Evolutionary conservation across 73 alveolate genomes (phyloP), one percentile per base, ranked within the genome.

Genomic region (Paramecium sexaurelia): DNA sequence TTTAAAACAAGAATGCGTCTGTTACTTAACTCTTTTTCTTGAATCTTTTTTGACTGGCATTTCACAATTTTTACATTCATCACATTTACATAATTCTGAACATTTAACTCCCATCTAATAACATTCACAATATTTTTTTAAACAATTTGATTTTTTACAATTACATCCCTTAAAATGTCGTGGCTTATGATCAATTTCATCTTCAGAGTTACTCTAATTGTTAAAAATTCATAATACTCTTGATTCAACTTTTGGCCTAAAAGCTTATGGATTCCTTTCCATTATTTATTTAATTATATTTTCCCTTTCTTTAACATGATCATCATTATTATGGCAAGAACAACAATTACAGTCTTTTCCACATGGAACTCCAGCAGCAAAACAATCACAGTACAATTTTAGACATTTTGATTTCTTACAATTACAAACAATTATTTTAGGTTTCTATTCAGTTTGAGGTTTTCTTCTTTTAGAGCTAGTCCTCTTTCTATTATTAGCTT

Each of bases 91-190:
- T 40, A 82, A 78, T 26, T 93, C 98, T 1, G 98, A 55, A 87
- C 99, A 98, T 45, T 93, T 40, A 35, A 97, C 96, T 7, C 99
- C 98, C 82, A 95, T 93, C 83, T 98, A 95, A 91, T 61, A 97
- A 88, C 99, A 98, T 85, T 98, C 99, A 85, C 99, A 98, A 85
- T 98, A 98, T 88, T 97, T 98, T 94, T 98, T 98, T 32, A 92
- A 92, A 87, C 99, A 98, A 83, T 96, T 97, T 27, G 99, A 95
- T 93, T 96, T 96, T 86, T 95, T 96, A 89, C 99, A 98, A 92
- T 98, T 98, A 75, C 99, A 98, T 36, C 99, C 99, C 57, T 93
- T 94, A 35, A 94, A 85, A 85, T 94, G 97, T 93, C 93, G 39
- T n/a, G 90, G 90, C 39, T 88, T 41, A 61, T 68, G 73, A 82